Evolutionary conservation across 2,329 filamentous ascomycete genomes (phyloP), one percentile per base, ranked within the genome.

Genomic region (Diaporthe sp.): DNA sequence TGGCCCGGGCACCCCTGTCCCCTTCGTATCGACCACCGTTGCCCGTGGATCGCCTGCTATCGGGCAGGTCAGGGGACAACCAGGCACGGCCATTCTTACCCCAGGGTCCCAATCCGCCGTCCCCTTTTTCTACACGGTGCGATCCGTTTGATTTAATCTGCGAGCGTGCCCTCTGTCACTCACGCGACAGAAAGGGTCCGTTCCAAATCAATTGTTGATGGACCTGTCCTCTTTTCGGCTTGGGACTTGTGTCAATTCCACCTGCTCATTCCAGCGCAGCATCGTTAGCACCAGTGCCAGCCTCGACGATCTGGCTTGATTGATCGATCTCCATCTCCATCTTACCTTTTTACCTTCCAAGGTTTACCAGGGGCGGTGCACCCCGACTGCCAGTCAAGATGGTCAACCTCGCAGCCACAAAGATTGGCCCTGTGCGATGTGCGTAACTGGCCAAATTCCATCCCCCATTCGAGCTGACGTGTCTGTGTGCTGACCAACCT

Each of bases 391-490:
- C 25, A 55, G 52, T 35, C 67, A 76, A 69, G 28, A 76, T 76
- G 74, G 57, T 76, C 60, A 76, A 76, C 33, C 68, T 76, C 42
- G 74, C 74, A 25, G 74, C 74, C 30, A 64, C 61, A 54, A 74
- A 76, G 61, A 33, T 76, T 40, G 74, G 74, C 28, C 60, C 72
- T 0, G 74, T 76, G 68, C 67, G 74, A 72, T 76, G 74, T 76
- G 67, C n/a, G 74, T 67, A 45, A 15, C 22, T 4, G 28, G 5
- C 5, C 54, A 9, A 17, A 13, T 25, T 38, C 38, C n/a, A n/a
- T n/a, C 25, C 15, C 54, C 54, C 25, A n/a, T 33, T 25, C 50
- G n/a, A 42, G 17, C 19, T 12, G 8, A n/a, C 33, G 8, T n/a
- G 42, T 1, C 12, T 15, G 57, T 7, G 4, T 28, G 28, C 30